Evolutionary conservation across 2,329 filamentous ascomycete genomes (phyloP), one percentile per base, ranked within the genome.

Genomic region (Alternaria viburni): DNA sequence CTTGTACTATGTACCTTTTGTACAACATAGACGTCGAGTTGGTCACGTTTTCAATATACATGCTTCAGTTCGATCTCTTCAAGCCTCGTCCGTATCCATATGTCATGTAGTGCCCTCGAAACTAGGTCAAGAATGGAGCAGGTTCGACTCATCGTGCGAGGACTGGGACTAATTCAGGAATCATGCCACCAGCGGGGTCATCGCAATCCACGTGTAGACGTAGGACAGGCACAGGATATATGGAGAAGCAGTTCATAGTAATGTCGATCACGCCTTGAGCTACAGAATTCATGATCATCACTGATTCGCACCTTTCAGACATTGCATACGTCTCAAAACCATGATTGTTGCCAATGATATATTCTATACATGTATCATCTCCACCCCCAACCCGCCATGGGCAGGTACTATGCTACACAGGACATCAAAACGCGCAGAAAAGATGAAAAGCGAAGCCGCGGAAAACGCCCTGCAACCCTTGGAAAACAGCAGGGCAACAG

Each of bases 1-100:
- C 68, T 73, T 79, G 74, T 80, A 79, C 76, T 74, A 73, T 78
- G 77, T 80, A 79, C 78, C 71, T 73, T 76, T 70, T 81, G 79
- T 81, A 81, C 78, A 80, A 57, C 55, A 81, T 80, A 80, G 76
- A 80, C 72, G 72, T 64, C 66, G 57, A 70, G 67, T 72, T 75
- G 74, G 69, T 76, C 73, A 74, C 69, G 74, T 71, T 75, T 74
- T 71, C 67, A 75, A 77, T 74, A 74, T 66, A 74, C 70, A 74
- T 72, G 69, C 69, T 75, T 72, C 64, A 63, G 62, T 47, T 52
- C 25, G n/a, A 58, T 57, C 26, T n/a, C 52, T 54, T 13, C 52
- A 28, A 26, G 3, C 8, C 17, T 25, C 50, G 30, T 41, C 10
- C 26, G 5, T 28, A 28, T 28, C 26, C 4, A 11, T 11, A 28